Evolutionary conservation across 352 stramenopile species (phyloP), one percentile per base, ranked within the genome.

Genomic region (Phytophthora pinifolia): DNA sequence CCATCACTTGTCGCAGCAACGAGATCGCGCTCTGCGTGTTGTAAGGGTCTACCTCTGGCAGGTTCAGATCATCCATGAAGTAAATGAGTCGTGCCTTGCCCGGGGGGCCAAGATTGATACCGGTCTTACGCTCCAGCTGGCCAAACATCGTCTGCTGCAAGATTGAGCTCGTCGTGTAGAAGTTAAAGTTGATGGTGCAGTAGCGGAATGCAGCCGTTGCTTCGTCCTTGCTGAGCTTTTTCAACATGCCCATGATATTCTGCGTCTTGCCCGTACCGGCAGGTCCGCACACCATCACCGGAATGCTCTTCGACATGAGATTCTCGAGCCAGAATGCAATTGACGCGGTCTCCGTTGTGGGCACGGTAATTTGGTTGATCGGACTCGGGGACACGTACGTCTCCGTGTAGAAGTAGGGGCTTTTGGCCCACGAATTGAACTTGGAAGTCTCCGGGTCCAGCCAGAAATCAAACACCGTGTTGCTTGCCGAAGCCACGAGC

Each of bases 401-500:
- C 36, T 90, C 91, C 1, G 77, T 93, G 71, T 96, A 96, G 51
- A 98, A 98, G 62, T 97, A 98, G 29, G 94, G 94, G 30, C 83
- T 96, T 57, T 98, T 98, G 29, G 92, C 87, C 96, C 96, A 98
- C 29, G 88, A 89, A 32, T 94, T 96, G 65, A 98, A 98, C 46
- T 88, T 89, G 46, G 88, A 92, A 10, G 74, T 76, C 33, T 96
- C 86, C 0, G 92, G 86, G 54, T 99, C 90, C 12, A 98, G 86
- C 87, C 90, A 99, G 60, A 98, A 99, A 70, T 99, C 96, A 58
- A 99, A 99, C 22, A 99, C 90, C 4, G 93, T 98, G 52, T 98
- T 97, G 62, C 94, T 94, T 6, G 84, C 85, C 0, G 77, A 93
- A 14, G 80, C 83, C 8, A 96, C 95, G 25, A 98, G 86, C 64